Percentiles rank a stretch among this genome's conserved stretches.
Evolutionary conservation across 2,329 filamentous ascomycete species (phyloP).

Genomic region (Calonectria henricotiae): DNA sequence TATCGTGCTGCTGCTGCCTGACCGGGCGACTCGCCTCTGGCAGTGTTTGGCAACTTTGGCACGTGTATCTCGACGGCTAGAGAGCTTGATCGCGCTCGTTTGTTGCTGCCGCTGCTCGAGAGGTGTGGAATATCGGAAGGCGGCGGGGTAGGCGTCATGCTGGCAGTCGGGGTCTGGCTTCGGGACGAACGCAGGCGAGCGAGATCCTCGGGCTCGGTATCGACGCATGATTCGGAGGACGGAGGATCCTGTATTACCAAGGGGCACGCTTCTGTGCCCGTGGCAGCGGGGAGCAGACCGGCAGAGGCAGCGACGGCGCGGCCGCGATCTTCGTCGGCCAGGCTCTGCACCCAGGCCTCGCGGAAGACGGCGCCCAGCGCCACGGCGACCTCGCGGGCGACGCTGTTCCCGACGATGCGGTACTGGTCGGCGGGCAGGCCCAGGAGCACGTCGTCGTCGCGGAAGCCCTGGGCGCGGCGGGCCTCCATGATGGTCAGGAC

Average conservation of each 20-base stretch:
- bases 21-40: slow-evolving; percentile 4
- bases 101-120: background rate
- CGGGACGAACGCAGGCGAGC: slow-evolving; percentile 27
- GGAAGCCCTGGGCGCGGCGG: slow-evolving; percentile 79
- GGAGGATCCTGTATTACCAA: slow-evolving; percentile 30
- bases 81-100: slow-evolving; percentile 28
- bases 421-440: slow-evolving; percentile 72
- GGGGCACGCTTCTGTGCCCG: slow-evolving; percentile 37
- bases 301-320: background rate
- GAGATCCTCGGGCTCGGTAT: slow-evolving; percentile 20
- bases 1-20: background rate
- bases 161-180: slow-evolving; percentile 21
- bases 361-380: slow-evolving; percentile 77
- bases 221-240: slow-evolving; percentile 28
- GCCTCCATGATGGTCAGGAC: slow-evolving; percentile 77
- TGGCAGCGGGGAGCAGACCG: slow-evolving; percentile 7
- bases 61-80: slow-evolving; percentile 38
- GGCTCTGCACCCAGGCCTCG: slow-evolving; percentile 65
- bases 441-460: slow-evolving; percentile 79
- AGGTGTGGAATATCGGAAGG: background rate
- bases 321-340: slow-evolving; percentile 41
- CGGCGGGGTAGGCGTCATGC: slow-evolving; percentile 9
- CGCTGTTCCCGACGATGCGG: slow-evolving; percentile 83
- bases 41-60: slow-evolving; percentile 24
- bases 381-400: slow-evolving; percentile 78